phyloP scores from a whole-genome alignment of 1,139 yeast species.

The Pichia cactophila region DNA sequence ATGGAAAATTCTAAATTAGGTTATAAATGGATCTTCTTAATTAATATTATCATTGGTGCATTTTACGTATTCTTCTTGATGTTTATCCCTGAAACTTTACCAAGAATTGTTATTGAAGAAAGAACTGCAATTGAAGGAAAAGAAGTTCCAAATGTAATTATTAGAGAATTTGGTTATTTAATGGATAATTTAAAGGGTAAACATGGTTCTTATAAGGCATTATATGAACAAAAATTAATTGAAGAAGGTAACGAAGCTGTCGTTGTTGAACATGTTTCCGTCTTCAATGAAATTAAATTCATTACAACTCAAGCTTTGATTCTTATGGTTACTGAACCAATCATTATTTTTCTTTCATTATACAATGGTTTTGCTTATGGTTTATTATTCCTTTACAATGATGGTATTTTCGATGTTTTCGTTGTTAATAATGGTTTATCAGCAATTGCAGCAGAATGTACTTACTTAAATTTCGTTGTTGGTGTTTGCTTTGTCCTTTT shows the following conservation, averaged over 20 bases:
- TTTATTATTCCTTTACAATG: slow-evolving; percentile 30
- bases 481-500: slow-evolving; percentile 25
- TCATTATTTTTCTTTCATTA: slow-evolving; percentile 26
- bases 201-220: slow-evolving; percentile 16
- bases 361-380: slow-evolving; percentile 30
- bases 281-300: slow-evolving; percentile 23
- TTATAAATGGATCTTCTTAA: slow-evolving; percentile 27
- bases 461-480: slow-evolving; percentile 28
- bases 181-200: slow-evolving; percentile 13
- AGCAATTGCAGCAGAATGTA: slow-evolving; percentile 26
- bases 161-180: slow-evolving; percentile 22
- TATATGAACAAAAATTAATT: slow-evolving; percentile 13
- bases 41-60: slow-evolving; percentile 27
- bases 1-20: slow-evolving; percentile 24
- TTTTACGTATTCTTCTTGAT: slow-evolving; percentile 17
- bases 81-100: slow-evolving; percentile 28
- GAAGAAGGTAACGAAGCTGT: slow-evolving; percentile 20
- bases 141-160: slow-evolving; percentile 17
- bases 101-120: slow-evolving; percentile 28
- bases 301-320: slow-evolving; percentile 26
- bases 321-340: slow-evolving; percentile 29
- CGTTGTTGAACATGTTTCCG: slow-evolving; percentile 20
- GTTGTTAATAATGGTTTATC: slow-evolving; percentile 27
- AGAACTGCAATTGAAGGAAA: slow-evolving; percentile 23
- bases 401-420: slow-evolving; percentile 29